Evolutionary conservation across 2,329 filamentous ascomycete species (phyloP).

Genomic region (Stagonosporopsis tanaceti): DNA sequence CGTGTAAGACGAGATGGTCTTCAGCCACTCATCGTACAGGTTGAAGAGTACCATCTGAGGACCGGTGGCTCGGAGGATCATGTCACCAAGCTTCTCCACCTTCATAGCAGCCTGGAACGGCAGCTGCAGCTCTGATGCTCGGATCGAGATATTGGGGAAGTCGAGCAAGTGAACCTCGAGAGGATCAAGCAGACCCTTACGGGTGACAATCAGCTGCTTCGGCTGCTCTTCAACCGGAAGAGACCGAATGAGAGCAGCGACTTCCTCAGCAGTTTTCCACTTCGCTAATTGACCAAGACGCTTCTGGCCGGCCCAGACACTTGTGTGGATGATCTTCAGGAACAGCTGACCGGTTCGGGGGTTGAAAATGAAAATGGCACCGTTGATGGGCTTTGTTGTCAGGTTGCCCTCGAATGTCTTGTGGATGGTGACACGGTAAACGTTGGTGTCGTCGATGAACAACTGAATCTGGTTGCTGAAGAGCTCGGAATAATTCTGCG

Average conservation of each 20-base stretch:
- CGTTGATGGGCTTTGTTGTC: constrained; percentile 99
- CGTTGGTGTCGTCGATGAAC: constrained; percentile 99
- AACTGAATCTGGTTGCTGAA: constrained; percentile 99
- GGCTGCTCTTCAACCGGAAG: constrained; percentile 97
- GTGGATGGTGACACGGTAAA: constrained; percentile 98
- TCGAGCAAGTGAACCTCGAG: constrained; percentile 96
- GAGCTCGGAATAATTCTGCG: constrained; percentile 97
- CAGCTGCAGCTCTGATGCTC: constrained; percentile 93
- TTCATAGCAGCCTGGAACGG: constrained; percentile 99
- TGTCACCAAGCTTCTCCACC: constrained; percentile 98
- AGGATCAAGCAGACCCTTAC: constrained; percentile 95
- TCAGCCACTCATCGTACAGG: constrained; percentile 97
- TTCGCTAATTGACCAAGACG: constrained; percentile 98
- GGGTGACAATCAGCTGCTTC: constrained; percentile 97
- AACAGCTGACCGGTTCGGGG: constrained; percentile 97
- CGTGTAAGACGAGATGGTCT: constrained; percentile 97
- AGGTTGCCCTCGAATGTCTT: constrained; percentile 99
- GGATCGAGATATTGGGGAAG: constrained; percentile 98
- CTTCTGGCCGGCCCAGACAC: constrained; percentile 98
- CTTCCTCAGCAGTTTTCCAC: constrained; percentile 99
- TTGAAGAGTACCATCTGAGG: constrained; percentile 99
- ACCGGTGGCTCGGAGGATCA: constrained; percentile 96
- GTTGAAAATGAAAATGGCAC: constrained; percentile 99
- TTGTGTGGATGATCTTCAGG: constrained; percentile 99
- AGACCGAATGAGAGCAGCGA: constrained; percentile 93